These are phyloP conservation scores for Hyparrhenia diplandra DNA, from an alignment of 176 grass and related monocot species.

Conservation along the genomic window DNA sequence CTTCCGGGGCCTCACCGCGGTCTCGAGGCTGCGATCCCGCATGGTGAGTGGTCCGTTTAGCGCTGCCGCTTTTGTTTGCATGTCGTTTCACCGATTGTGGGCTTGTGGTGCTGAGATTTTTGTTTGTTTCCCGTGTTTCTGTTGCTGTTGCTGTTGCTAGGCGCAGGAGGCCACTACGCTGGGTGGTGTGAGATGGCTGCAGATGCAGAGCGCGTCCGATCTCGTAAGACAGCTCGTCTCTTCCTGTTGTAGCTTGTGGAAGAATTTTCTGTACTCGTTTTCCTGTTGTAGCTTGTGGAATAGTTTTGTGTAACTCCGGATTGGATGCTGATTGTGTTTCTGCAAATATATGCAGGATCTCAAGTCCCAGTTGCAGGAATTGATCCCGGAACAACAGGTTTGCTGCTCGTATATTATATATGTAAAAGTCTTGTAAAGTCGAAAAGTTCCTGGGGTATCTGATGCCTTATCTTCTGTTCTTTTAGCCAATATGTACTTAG, in stretches of 20 bases:
- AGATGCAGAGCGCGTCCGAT: conserved; percentile 79
- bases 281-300: not conserved
- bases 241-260: not conserved
- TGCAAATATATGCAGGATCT: conserved; percentile 86
- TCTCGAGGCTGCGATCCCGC: conserved; percentile 67
- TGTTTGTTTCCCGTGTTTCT: not conserved
- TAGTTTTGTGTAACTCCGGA: not conserved
- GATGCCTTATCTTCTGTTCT: conserved; percentile 9
- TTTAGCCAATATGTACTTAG: not conserved
- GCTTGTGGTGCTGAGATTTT: not conserved
- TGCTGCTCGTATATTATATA: not conserved
- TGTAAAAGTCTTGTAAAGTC: conserved; percentile 11
- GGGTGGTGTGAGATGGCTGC: conserved; percentile 87
- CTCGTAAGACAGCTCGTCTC: conserved; percentile 46
- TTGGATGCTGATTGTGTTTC: conserved; percentile 13
- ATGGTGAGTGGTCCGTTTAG: conserved; percentile 40
- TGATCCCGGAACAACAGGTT: conserved; percentile 99
- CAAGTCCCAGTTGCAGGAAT: conserved; percentile 82
- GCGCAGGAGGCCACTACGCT: conserved; percentile 69
- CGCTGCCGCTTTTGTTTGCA: not conserved
- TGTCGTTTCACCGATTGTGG: not conserved
- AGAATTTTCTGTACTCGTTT: too few relatives aligned
- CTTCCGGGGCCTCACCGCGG: conserved; percentile 56
- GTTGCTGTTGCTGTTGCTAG: conserved; percentile 24
- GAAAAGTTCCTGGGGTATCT: conserved; percentile 4